Base-by-base conservation (phyloP, 176 grass and related monocot genomes). In the Avena eriantha region DNA sequence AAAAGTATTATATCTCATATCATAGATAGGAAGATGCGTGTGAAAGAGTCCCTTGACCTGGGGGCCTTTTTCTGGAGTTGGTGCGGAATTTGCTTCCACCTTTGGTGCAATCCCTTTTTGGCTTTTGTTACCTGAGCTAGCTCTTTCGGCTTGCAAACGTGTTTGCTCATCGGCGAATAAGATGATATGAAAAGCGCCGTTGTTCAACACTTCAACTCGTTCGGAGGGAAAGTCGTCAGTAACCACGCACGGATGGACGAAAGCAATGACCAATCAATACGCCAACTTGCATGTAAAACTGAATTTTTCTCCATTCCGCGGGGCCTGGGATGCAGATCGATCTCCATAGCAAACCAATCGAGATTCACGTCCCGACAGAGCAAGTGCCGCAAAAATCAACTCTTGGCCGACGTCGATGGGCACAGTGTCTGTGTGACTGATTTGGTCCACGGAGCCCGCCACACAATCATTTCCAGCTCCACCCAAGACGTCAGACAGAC, bases 391-490 rank as follows among this genome's bases (percentile, higher is more conserved):
- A 35, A 41, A 41, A 41, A 41, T 8, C 39, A 41, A 7, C 5
- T 1, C 39, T 41, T 7, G 39, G 6, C 39, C 39, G 39, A 41
- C 6, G 5, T 41, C 39, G 39, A 41, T 41, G 39, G 0, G 39
- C 84, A 41, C 39, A 7, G 5, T 41, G 39, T 41, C 39, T 41
- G 6, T 41, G 39, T 41, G 39, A 41, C 6, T 41, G 39, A 41
- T 41, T 41, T 41, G 39, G 39, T 41, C 39, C 39, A 41, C 5
- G 39, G 39, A 41, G 39, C 39, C 5, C 4, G 51, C 50, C 71
- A 48, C 83, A 77, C 71, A 47, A 79, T 90, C 88, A 83, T 86
- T 72, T 90, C 86, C 61, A 65, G 53, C 16, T 21, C 14, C 60
- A 80, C 66, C 46, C 22, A 47, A 26, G 78, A 69, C 71, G 71